Percentiles rank a stretch among this genome's conserved stretches.
Conservation (phyloP, 139 green algal genomes). For the Chlamydomonas sp. region DNA sequence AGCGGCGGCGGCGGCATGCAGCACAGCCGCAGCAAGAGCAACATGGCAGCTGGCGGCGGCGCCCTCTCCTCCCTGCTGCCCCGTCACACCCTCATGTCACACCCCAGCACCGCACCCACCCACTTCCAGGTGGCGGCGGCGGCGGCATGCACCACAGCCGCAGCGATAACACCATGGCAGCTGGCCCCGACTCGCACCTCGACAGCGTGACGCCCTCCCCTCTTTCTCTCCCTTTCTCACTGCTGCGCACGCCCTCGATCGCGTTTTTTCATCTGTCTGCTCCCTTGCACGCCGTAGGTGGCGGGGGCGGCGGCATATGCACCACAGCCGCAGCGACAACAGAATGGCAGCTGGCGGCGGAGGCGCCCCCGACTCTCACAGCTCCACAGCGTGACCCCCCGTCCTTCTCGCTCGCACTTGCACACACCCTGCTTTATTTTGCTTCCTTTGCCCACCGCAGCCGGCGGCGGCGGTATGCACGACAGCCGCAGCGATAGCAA, state of each 20-base stretch:
- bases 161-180: conserved; percentile 23
- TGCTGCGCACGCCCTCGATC: not conserved
- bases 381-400: too few species aligned
- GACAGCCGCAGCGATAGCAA: conserved; percentile 1
- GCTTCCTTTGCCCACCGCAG: too few species aligned
- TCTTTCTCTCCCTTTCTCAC: not conserved
- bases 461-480: conserved; percentile 17
- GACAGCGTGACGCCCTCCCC: conserved; percentile 18
- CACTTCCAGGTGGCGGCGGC: not conserved
- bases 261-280: too few species aligned
- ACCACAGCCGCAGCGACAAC: not conserved
- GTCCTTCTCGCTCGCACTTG: too few species aligned
- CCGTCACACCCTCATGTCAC: too few species aligned
- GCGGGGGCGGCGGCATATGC: not conserved
- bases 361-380: too few species aligned
- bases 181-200: not conserved
- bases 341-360: too few species aligned
- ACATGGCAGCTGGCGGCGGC: too few species aligned
- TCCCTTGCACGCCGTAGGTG: not conserved
- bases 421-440: not conserved
- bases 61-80: too few species aligned
- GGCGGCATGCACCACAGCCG: conserved; percentile 33
- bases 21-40: conserved; percentile 1
- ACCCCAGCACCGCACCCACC: not conserved
- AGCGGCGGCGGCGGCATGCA: conserved; percentile 16